Evolutionary conservation across 75 land plant species (phyloP).

Genomic region (Selaginella tamariscina): DNA sequence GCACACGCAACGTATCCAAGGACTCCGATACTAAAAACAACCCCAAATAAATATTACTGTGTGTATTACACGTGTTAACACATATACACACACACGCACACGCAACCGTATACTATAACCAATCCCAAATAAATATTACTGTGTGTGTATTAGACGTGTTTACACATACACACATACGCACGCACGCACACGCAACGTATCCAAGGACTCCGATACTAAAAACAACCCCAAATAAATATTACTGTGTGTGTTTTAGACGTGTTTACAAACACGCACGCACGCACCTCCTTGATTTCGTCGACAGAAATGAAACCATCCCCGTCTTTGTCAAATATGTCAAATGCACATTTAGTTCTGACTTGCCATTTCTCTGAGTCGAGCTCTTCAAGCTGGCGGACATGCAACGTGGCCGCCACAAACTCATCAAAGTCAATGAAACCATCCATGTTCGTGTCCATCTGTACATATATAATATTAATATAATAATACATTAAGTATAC

Average conservation of each 20-base stretch:
- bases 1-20: too few relatives aligned
- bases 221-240: too few relatives aligned
- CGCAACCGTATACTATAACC: neutral
- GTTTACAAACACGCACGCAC: too few relatives aligned
- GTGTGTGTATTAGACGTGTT: too few relatives aligned
- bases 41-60: too few relatives aligned
- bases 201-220: too few relatives aligned
- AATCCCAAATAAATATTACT: too few relatives aligned
- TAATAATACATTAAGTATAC: neutral
- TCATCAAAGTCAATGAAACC: constrained; percentile 20
- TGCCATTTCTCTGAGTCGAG: constrained; percentile 16
- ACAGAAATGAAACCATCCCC: neutral
- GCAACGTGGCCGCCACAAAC: constrained; percentile 18
- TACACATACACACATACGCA: too few relatives aligned
- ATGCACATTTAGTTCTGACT: neutral
- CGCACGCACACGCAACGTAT: too few relatives aligned
- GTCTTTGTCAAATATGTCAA: constrained; percentile 7
- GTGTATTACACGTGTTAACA: too few relatives aligned
- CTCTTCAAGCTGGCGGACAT: constrained; percentile 19
- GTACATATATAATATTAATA: neutral
- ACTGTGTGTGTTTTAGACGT: too few relatives aligned
- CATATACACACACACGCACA: neutral
- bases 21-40: too few relatives aligned
- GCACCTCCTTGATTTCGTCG: neutral
- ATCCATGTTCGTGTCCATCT: constrained; percentile 18